These are phyloP conservation scores for Ogataea minuta DNA, from an alignment of 805 yeast species.

Conservation along the genomic window DNA sequence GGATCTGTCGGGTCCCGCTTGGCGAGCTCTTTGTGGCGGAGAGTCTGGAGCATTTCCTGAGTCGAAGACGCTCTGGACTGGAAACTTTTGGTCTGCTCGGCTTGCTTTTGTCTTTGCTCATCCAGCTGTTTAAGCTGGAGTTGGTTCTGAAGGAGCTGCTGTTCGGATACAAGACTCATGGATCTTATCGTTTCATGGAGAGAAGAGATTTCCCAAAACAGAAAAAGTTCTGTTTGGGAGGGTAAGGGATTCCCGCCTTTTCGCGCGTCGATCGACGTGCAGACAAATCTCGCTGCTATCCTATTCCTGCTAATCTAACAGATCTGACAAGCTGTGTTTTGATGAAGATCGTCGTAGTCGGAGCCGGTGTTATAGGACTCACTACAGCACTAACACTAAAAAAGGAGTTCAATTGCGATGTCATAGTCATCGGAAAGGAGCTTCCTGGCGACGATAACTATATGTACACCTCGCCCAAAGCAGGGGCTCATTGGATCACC, in stretches of 20 bases:
- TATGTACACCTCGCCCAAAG: slow-evolving; percentile 61
- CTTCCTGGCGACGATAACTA: slow-evolving; percentile 55
- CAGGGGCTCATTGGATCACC: slow-evolving; percentile 70
- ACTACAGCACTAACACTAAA: slow-evolving; percentile 46
- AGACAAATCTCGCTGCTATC: background rate
- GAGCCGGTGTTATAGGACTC: slow-evolving; percentile 57
- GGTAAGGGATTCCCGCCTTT: slow-evolving; percentile 3
- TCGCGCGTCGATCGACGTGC: slow-evolving; percentile 11
- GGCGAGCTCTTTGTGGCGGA: slow-evolving; percentile 22
- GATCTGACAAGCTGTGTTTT: background rate
- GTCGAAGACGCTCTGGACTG: slow-evolving; percentile 30
- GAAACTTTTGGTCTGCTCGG: slow-evolving; percentile 44
- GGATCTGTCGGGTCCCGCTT: slow-evolving; percentile 49
- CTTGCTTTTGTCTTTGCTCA: slow-evolving; percentile 41
- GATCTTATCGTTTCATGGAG: slow-evolving; percentile 13
- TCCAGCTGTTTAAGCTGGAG: slow-evolving; percentile 46
- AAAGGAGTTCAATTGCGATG: slow-evolving; percentile 31
- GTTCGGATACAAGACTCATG: slow-evolving; percentile 39
- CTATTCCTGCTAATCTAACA: no score
- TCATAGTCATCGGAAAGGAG: slow-evolving; percentile 42
- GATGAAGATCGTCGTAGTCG: slow-evolving; percentile 42
- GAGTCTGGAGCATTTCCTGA: slow-evolving; percentile 27
- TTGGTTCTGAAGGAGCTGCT: slow-evolving; percentile 45
- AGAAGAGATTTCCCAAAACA: slow-evolving; percentile 7
- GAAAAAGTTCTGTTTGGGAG: slow-evolving; percentile 11